These are phyloP conservation scores for Emericellopsis atlantica DNA, from an alignment of 2,329 filamentous ascomycete genomes.

Conservation along the genomic window DNA sequence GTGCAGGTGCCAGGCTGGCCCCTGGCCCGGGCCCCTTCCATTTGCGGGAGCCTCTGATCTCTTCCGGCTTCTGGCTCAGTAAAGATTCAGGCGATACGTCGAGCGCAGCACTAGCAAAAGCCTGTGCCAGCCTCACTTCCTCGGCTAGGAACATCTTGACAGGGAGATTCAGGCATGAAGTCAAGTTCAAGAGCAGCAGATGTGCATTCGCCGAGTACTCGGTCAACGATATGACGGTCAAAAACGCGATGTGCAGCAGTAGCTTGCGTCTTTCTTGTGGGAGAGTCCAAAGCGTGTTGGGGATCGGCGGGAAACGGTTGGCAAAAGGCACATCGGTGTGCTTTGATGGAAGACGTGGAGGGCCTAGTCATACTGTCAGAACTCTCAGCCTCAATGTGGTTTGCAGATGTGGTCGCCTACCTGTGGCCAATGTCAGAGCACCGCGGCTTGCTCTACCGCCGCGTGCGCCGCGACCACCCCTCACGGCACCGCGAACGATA, in stretches of 20 bases:
- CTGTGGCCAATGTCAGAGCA: slow-evolving; percentile 18
- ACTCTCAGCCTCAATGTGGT: too few relatives aligned
- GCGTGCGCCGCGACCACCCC: slow-evolving; percentile 15
- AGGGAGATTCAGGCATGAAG: slow-evolving; percentile 59
- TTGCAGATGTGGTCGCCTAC: slow-evolving; percentile 12
- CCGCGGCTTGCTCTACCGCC: slow-evolving; percentile 17
- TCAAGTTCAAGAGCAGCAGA: slow-evolving; percentile 55
- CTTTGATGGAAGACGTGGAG: slow-evolving; percentile 25
- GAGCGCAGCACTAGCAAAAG: slow-evolving; percentile 62
- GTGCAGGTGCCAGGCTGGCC: slow-evolving; percentile 62
- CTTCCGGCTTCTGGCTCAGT: slow-evolving; percentile 32
- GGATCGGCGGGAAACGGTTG: slow-evolving; percentile 42
- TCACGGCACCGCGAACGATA: slow-evolving; percentile 3
- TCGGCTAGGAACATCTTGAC: slow-evolving; percentile 52
- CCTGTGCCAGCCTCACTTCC: slow-evolving; percentile 63
- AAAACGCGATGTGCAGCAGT: slow-evolving; percentile 58
- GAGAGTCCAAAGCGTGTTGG: slow-evolving; percentile 47
- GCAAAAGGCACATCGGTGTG: slow-evolving; percentile 33
- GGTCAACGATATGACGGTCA: slow-evolving; percentile 64
- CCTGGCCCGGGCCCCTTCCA: slow-evolving; percentile 55
- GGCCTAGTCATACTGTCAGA: slow-evolving; percentile 9
- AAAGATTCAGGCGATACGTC: slow-evolving; percentile 18
- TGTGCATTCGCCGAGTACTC: slow-evolving; percentile 66
- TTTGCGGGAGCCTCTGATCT: slow-evolving; percentile 50
- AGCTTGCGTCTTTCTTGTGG: slow-evolving; percentile 49